phyloP scores from a whole-genome alignment of 2,329 filamentous ascomycete genomes.

The Fusarium albidum region DNA sequence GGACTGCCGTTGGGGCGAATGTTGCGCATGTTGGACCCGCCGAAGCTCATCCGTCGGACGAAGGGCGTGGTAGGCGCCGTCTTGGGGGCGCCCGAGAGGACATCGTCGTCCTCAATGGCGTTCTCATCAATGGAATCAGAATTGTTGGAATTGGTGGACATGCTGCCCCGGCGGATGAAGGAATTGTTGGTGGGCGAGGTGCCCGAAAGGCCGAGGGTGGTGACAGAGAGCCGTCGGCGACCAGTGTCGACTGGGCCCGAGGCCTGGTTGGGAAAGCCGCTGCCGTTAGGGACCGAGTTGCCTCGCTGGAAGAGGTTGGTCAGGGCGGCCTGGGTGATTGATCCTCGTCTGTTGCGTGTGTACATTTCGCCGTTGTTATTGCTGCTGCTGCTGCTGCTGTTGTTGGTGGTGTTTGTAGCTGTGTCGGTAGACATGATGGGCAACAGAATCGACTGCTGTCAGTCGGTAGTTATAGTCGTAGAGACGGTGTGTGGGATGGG shows the following conservation, averaged over 20 bases:
- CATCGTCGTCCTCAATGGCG: conserved; percentile 75
- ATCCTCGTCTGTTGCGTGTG: conserved; percentile 62
- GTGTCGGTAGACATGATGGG: conserved; percentile 48
- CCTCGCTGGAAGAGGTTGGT: conserved; percentile 67
- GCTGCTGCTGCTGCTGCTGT: conserved; percentile 41
- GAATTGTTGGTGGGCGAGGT: conserved; percentile 67
- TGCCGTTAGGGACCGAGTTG: conserved; percentile 56
- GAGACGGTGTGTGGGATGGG: conserved; percentile 37
- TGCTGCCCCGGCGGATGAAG: conserved; percentile 70
- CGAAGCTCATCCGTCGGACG: conserved; percentile 87
- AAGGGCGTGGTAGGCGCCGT: conserved; percentile 77
- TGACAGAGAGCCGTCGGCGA: conserved; percentile 77
- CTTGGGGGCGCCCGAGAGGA: conserved; percentile 56
- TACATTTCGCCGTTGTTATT: conserved; percentile 45
- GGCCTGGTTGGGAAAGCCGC: conserved; percentile 51
- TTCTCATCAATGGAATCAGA: conserved; percentile 75
- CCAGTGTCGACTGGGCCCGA: conserved; percentile 61
- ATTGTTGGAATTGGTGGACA: conserved; percentile 68
- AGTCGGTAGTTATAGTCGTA: conserved; percentile 39
- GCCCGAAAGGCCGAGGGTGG: conserved; percentile 77
- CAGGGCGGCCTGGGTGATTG: conserved; percentile 64
- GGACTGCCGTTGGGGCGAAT: conserved; percentile 64
- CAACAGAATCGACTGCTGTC: conserved; percentile 29
- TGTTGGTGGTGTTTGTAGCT: conserved; percentile 41
- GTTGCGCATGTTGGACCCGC: conserved; percentile 76